Evolutionary conservation across 73 alveolate genomes (phyloP).

Genomic region (Diophrys sp.): DNA sequence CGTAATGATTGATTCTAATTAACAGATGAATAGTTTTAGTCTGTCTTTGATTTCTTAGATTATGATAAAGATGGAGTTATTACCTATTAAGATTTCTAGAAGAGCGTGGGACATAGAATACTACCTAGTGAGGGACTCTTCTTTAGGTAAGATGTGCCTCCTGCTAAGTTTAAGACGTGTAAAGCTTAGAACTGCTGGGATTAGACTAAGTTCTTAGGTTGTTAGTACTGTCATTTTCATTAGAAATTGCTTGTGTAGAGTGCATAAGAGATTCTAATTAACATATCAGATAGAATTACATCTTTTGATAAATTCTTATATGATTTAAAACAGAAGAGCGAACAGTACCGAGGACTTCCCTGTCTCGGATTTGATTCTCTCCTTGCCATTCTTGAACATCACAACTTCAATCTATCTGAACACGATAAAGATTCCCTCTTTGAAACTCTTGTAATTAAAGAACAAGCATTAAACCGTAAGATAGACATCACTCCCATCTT

Average conservation of each 20-base stretch:
- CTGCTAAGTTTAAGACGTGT: constrained; percentile 25
- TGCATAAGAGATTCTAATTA: background rate
- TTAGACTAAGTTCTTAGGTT: constrained; percentile 39
- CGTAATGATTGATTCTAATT: constrained; percentile 8
- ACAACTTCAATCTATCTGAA: background rate
- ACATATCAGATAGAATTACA: background rate
- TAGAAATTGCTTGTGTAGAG: background rate
- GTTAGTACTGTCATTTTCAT: constrained; percentile 39
- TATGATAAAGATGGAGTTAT: constrained; percentile 55
- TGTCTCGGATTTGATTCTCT: background rate
- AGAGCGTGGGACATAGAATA: constrained; percentile 47
- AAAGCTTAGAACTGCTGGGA: constrained; percentile 50
- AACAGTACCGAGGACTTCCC: background rate
- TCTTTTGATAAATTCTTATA: background rate
- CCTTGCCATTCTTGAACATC: background rate
- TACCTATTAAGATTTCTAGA: constrained; percentile 47
- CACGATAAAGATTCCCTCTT: background rate
- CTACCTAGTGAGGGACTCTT: constrained; percentile 50
- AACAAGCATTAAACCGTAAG: background rate
- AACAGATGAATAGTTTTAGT: constrained; percentile 30
- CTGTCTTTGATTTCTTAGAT: constrained; percentile 46
- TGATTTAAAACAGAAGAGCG: background rate
- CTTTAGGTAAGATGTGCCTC: constrained; percentile 51
- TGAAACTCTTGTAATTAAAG: background rate
- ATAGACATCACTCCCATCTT: constrained; percentile 1